A percentile compares a stretch with the other conserved stretches of the same genome.
These are phyloP conservation scores for Erodium trifolium DNA, from an alignment of 441 rosid species.

Conservation along the genomic window DNA sequence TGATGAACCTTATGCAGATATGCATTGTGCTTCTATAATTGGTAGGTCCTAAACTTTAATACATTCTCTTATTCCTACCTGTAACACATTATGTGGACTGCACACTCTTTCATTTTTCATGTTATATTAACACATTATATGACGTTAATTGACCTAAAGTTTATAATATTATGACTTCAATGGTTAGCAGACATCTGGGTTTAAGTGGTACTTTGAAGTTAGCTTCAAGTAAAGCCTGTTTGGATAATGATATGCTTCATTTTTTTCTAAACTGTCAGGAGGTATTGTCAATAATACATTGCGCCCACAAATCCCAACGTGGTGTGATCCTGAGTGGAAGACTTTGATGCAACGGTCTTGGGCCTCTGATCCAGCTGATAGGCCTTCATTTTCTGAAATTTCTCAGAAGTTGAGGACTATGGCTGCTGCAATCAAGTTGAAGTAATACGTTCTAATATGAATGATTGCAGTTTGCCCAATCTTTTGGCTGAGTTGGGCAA, in stretches of 20 bases:
- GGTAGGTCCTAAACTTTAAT: slow-evolving; percentile 37
- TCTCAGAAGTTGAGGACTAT: slow-evolving; percentile 10
- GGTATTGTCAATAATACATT: slow-evolving; percentile 88
- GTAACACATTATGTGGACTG: neutral
- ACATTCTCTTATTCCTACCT: slow-evolving; percentile 1
- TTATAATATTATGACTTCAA: too few relatives aligned
- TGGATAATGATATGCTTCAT: neutral
- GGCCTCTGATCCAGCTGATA: slow-evolving; percentile 74
- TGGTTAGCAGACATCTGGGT: too few relatives aligned
- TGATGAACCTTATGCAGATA: slow-evolving; percentile 88
- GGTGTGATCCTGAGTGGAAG: slow-evolving; percentile 99
- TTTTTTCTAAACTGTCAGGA: slow-evolving; percentile 40
- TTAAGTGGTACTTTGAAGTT: too few relatives aligned
- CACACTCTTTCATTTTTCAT: neutral
- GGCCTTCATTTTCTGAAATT: slow-evolving; percentile 48
- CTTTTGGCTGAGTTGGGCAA: neutral
- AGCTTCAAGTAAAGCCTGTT: neutral
- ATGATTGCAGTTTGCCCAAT: neutral
- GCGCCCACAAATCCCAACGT: slow-evolving; percentile 86
- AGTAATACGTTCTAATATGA: neutral
- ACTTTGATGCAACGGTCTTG: slow-evolving; percentile 85
- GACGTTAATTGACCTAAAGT: too few relatives aligned
- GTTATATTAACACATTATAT: neutral
- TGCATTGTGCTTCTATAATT: slow-evolving; percentile 93
- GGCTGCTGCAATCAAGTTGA: slow-evolving; percentile 5